Percentiles rank a stretch among this genome's conserved stretches.
phyloP scores from a whole-genome alignment of 805 yeast genomes.

The Starmera caribaea region DNA sequence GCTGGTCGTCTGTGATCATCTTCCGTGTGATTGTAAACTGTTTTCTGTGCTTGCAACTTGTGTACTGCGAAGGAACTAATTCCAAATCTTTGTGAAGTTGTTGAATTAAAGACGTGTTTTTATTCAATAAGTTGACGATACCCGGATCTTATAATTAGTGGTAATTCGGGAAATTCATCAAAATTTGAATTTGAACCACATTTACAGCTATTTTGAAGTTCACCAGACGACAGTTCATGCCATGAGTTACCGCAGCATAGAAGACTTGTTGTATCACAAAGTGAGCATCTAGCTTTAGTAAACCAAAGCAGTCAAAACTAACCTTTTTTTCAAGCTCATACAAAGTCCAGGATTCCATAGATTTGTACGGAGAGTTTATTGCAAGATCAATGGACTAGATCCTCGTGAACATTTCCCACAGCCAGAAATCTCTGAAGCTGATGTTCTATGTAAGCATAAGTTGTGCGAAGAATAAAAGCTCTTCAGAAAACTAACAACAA shows the following conservation, averaged over 20 bases:
- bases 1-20: constrained; percentile 76
- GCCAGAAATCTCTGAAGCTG: constrained; percentile 8
- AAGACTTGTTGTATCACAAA: not conserved
- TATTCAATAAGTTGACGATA: not conserved
- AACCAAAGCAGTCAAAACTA: not conserved
- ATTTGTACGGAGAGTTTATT: constrained; percentile 54
- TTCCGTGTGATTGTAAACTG: not conserved
- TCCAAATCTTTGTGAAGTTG: too few relatives aligned
- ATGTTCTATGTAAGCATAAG: constrained; percentile 8
- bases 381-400: constrained; percentile 45
- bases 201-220: too few relatives aligned
- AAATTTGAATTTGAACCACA: too few relatives aligned
- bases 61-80: too few relatives aligned
- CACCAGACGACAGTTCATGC: too few relatives aligned
- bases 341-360: constrained; percentile 49
- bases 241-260: not conserved
- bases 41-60: not conserved
- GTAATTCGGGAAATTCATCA: not conserved
- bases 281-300: not conserved
- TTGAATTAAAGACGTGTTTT: too few relatives aligned
- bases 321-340: constrained; percentile 30
- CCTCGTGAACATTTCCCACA: constrained; percentile 28
- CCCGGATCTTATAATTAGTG: not conserved
- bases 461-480: not conserved
- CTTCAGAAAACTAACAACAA: constrained; percentile 4